phyloP scores from a whole-genome alignment of 1,284 basidiomycete species.

The Dichomitus squalens region DNA sequence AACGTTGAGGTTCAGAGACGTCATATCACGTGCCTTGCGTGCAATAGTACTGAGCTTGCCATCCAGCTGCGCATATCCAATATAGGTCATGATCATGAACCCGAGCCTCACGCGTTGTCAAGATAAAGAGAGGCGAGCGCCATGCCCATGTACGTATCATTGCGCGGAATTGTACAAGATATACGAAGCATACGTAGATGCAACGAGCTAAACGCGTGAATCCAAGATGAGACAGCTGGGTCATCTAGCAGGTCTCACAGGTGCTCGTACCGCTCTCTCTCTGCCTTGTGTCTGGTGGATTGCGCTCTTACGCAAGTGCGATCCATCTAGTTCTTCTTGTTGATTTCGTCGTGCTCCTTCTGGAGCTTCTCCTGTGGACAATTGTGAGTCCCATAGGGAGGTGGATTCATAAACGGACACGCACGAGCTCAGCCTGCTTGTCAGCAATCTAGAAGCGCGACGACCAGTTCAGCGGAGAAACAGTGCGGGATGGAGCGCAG shows the following conservation, averaged over 20 bases:
- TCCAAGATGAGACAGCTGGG: not conserved
- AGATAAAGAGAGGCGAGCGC: not conserved
- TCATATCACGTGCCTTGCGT: constrained; percentile 4
- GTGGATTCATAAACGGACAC: constrained; percentile 16
- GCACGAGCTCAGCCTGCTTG: constrained; percentile 62
- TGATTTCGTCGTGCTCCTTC: constrained; percentile 23
- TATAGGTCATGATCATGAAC: not conserved
- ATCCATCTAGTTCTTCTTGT: constrained; percentile 16
- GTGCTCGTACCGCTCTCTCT: constrained; percentile 10
- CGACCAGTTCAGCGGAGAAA: not conserved
- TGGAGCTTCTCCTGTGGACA: constrained; percentile 19
- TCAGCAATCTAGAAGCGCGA: constrained; percentile 47
- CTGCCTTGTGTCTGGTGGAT: not conserved
- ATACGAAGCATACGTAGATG: constrained; percentile 8
- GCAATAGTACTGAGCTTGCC: not conserved
- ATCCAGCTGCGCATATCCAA: too few species aligned
- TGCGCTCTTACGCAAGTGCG: not conserved
- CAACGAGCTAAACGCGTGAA: constrained; percentile 1
- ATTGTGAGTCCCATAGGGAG: not conserved
- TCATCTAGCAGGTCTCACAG: not conserved
- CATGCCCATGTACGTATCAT: not conserved
- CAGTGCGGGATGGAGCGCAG: not conserved
- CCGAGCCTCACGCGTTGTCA: not conserved
- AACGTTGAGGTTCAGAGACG: not conserved
- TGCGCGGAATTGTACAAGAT: constrained; percentile 1